Percentiles rank a stretch among this genome's conserved stretches.
phyloP scores from a whole-genome alignment of 1,139 yeast genomes.

The Saccharomycopsis crataegensis region DNA sequence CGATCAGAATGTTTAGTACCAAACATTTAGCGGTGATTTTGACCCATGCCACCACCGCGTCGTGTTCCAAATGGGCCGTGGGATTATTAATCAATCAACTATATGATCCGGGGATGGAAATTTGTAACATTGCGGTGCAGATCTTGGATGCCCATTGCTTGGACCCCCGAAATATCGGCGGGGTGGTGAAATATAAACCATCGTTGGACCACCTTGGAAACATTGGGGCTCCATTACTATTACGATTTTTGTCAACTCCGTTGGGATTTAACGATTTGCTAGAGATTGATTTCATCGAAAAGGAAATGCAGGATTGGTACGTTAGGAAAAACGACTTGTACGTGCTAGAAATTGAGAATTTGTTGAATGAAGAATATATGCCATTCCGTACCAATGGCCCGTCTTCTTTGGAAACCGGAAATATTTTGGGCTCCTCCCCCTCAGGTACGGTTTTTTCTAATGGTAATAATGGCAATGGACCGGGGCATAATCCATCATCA shows the following conservation, averaged over 20 bases:
- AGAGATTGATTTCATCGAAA: constrained; percentile 44
- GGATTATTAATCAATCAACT: constrained; percentile 56
- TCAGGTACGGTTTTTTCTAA: no score
- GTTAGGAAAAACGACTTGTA: constrained; percentile 46
- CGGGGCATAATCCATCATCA: background rate
- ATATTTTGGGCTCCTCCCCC: background rate
- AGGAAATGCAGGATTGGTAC: constrained; percentile 55
- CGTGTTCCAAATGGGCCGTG: constrained; percentile 15
- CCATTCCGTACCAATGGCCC: constrained; percentile 9
- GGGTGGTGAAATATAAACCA: constrained; percentile 39
- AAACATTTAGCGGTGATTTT: constrained; percentile 41
- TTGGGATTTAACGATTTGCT: constrained; percentile 48
- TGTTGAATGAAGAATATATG: constrained; percentile 22
- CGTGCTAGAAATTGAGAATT: constrained; percentile 43
- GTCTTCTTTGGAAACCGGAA: background rate
- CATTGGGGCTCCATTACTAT: constrained; percentile 40
- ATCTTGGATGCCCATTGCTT: constrained; percentile 43
- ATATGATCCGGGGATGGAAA: constrained; percentile 55
- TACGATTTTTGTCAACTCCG: constrained; percentile 48
- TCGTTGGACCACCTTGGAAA: constrained; percentile 38
- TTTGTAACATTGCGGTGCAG: constrained; percentile 50
- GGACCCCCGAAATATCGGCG: constrained; percentile 34
- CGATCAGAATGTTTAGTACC: constrained; percentile 51
- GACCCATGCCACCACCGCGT: constrained; percentile 20
- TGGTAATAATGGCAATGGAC: background rate